Evolutionary conservation across 495 filamentous ascomycete genomes (phyloP).

Genomic region (Tetracladium setigerum): DNA sequence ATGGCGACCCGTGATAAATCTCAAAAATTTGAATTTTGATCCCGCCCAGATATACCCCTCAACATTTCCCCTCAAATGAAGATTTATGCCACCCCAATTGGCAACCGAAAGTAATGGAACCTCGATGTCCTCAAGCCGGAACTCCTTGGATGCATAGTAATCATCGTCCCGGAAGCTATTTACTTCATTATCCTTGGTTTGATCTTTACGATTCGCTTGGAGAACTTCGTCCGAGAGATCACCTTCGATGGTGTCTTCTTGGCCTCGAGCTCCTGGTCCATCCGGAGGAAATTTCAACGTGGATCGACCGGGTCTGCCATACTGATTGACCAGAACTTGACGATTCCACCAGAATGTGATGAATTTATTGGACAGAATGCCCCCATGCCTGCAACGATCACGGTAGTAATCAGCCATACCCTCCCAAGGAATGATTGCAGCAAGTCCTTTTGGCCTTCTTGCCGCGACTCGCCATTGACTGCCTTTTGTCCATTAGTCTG

Average conservation of each 20-base stretch:
- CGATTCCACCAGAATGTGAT: constrained; percentile 56
- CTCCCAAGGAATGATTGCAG: constrained; percentile 39
- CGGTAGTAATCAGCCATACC: constrained; percentile 34
- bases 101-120: constrained; percentile 55
- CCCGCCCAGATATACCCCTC: constrained; percentile 50
- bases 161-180: constrained; percentile 50
- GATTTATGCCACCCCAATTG: constrained; percentile 50
- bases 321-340: constrained; percentile 55
- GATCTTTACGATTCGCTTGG: constrained; percentile 43
- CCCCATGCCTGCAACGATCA: constrained; percentile 41
- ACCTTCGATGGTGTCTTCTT: constrained; percentile 51
- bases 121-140: constrained; percentile 50
- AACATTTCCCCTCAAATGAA: constrained; percentile 55
- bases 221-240: constrained; percentile 43
- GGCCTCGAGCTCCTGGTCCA: constrained; percentile 40
- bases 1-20: constrained; percentile 57
- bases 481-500: not conserved
- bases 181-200: constrained; percentile 45
- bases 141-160: constrained; percentile 57
- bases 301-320: constrained; percentile 36
- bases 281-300: not conserved
- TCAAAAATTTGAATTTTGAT: constrained; percentile 51
- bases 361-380: constrained; percentile 54
- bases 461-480: constrained; percentile 33
- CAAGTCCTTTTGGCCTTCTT: constrained; percentile 29